Percentiles rank a stretch among this genome's conserved stretches.
phyloP scores from a whole-genome alignment of 2,329 filamentous ascomycete genomes.

The Helotiales sp. region DNA sequence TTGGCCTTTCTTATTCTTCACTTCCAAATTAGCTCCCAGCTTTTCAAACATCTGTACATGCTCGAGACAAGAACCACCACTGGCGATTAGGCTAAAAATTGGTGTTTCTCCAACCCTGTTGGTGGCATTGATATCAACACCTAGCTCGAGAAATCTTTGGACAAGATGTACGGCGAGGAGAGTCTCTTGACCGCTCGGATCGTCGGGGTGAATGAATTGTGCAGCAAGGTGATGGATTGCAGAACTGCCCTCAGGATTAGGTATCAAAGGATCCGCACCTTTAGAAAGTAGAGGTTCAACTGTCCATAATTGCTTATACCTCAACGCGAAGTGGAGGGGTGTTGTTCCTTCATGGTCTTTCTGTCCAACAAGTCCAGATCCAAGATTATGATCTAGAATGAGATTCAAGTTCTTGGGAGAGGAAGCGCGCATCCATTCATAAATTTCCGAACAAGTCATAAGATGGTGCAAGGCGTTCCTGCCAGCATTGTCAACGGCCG shows the following conservation, averaged over 20 bases:
- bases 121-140: slow-evolving; percentile 18
- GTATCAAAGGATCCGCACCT: slow-evolving; percentile 23
- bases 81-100: slow-evolving; percentile 9
- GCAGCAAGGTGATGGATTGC: slow-evolving; percentile 26
- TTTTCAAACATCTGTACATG: background rate
- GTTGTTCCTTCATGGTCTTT: slow-evolving; percentile 11
- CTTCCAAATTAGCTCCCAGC: slow-evolving; percentile 10
- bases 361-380: slow-evolving; percentile 3
- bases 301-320: slow-evolving; percentile 14
- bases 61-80: background rate
- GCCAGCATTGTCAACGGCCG: slow-evolving; percentile 4
- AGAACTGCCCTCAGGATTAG: slow-evolving; percentile 22
- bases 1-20: slow-evolving; percentile 13
- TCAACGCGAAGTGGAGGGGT: slow-evolving; percentile 9
- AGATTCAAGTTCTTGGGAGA: background rate
- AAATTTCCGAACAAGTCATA: slow-evolving; percentile 21
- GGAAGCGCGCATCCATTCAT: slow-evolving; percentile 17
- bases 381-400: slow-evolving; percentile 18
- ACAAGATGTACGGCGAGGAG: background rate
- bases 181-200: background rate
- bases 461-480: slow-evolving; percentile 17
- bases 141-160: slow-evolving; percentile 9
- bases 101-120: slow-evolving; percentile 18
- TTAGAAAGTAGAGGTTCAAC: slow-evolving; percentile 20
- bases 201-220: slow-evolving; percentile 4